Evolutionary conservation across 2,329 filamentous ascomycete genomes (phyloP).

Genomic region (Scopulariopsis brevicaulis): DNA sequence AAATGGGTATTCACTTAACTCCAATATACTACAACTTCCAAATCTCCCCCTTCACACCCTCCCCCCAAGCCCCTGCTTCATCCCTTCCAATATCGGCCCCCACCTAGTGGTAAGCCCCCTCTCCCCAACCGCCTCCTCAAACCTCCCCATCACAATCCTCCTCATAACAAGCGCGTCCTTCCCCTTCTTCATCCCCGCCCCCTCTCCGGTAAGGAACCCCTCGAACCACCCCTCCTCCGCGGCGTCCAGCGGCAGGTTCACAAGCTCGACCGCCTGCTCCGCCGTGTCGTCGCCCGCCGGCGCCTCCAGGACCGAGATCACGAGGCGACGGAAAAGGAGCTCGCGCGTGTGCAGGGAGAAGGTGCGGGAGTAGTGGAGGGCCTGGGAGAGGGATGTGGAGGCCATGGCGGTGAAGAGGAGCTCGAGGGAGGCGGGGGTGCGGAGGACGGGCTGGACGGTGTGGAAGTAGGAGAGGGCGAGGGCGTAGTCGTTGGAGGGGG

Average conservation of each 20-base stretch:
- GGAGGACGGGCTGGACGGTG: conserved; percentile 62
- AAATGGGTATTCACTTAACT: background rate
- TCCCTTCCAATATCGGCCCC: conserved; percentile 37
- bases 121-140: conserved; percentile 33
- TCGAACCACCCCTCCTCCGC: conserved; percentile 68
- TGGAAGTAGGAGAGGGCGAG: conserved; percentile 71
- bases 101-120: conserved; percentile 31
- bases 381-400: conserved; percentile 56
- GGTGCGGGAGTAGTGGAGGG: conserved; percentile 60
- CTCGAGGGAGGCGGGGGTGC: conserved; percentile 46
- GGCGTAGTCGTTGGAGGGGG: conserved; percentile 50
- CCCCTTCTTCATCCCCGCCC: conserved; percentile 50
- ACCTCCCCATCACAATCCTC: conserved; percentile 54
- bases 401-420: conserved; percentile 61
- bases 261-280: conserved; percentile 53
- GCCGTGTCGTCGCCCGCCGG: conserved; percentile 27
- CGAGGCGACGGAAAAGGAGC: conserved; percentile 54
- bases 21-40: background rate
- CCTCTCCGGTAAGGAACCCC: conserved; percentile 54
- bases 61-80: conserved; percentile 29
- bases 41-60: background rate
- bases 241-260: conserved; percentile 59
- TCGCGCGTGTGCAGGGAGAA: conserved; percentile 51
- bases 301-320: conserved; percentile 43
- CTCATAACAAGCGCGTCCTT: conserved; percentile 68